Conservation (phyloP, 2,329 filamentous ascomycete species). For the Paecilomyces niveus region DNA sequence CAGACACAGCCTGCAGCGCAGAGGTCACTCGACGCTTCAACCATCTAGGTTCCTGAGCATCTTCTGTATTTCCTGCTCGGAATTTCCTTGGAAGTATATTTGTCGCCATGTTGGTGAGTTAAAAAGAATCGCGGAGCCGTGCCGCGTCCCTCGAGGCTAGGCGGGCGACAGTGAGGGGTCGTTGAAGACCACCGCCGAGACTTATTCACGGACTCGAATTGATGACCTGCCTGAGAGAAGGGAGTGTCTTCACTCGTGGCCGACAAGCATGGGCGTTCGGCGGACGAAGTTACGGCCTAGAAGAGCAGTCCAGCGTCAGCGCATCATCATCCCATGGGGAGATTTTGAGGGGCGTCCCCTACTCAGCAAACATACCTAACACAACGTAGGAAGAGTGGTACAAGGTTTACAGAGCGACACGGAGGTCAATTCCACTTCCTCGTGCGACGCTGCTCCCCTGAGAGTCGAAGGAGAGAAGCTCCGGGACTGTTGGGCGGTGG, state of each 20-base stretch:
- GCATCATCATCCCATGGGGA: background rate
- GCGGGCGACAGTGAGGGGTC: background rate
- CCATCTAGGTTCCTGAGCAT: constrained; percentile 46
- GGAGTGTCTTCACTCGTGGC: background rate
- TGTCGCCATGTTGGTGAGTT: constrained; percentile 40
- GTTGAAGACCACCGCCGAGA: background rate
- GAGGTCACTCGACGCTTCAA: constrained; percentile 62
- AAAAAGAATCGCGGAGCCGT: background rate
- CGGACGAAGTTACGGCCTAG: background rate
- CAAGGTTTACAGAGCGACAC: background rate
- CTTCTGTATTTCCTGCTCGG: constrained; percentile 39
- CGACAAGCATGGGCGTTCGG: background rate
- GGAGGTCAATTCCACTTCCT: background rate
- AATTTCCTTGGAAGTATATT: constrained; percentile 47
- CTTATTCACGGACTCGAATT: background rate
- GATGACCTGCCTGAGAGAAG: background rate
- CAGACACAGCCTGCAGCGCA: constrained; percentile 68
- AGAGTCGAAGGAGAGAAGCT: background rate
- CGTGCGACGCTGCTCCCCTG: background rate
- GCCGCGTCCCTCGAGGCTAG: background rate
- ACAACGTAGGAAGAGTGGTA: background rate
- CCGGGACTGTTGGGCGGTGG: background rate
- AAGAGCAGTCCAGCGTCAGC: background rate
- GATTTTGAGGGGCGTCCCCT: background rate
- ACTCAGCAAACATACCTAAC: background rate